Conservation (phyloP, 2,329 filamentous ascomycete species). For the Ophiocordyceps camponoti-floridani region DNA sequence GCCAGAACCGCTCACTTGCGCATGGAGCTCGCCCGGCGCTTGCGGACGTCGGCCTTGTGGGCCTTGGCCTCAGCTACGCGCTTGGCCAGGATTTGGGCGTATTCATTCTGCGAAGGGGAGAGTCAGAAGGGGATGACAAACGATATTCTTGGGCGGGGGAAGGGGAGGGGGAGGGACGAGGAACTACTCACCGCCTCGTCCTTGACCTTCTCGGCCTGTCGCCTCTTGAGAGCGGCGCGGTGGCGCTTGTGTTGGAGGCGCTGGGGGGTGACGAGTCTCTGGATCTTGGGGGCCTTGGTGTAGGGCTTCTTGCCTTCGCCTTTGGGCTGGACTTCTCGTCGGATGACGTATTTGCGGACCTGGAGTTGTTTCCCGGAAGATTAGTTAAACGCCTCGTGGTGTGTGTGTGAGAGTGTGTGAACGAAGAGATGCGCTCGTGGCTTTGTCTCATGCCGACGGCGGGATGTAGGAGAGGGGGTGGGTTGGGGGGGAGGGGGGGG, state of each 20-base stretch:
- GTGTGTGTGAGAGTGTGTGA: neutral
- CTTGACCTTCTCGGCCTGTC: slow-evolving; percentile 91
- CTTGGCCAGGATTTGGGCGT: slow-evolving; percentile 89
- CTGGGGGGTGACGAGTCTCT: slow-evolving; percentile 97
- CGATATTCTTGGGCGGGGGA: neutral
- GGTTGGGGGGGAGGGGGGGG: too few species aligned
- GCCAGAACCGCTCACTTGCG: slow-evolving; percentile 48
- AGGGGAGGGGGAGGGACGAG: neutral
- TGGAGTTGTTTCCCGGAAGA: slow-evolving; percentile 24
- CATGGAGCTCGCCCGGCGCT: slow-evolving; percentile 93
- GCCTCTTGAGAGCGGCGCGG: slow-evolving; percentile 93
- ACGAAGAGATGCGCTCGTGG: slow-evolving; percentile 4
- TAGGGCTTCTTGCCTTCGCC: slow-evolving; percentile 94
- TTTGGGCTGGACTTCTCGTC: slow-evolving; percentile 93
- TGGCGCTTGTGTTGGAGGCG: slow-evolving; percentile 99
- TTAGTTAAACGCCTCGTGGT: slow-evolving; percentile 16
- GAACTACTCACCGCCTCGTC: slow-evolving; percentile 76
- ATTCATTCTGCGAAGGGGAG: slow-evolving; percentile 62
- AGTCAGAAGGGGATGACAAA: slow-evolving; percentile 7
- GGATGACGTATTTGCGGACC: slow-evolving; percentile 99
- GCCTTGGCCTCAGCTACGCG: slow-evolving; percentile 93
- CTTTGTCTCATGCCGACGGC: slow-evolving; percentile 5
- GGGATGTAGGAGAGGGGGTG: neutral
- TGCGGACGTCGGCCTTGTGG: slow-evolving; percentile 83
- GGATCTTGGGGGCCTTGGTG: slow-evolving; percentile 99